These are phyloP conservation scores for Dothideomycetidae sp. DNA, from an alignment of 2,329 filamentous ascomycete genomes.

Conservation along the genomic window DNA sequence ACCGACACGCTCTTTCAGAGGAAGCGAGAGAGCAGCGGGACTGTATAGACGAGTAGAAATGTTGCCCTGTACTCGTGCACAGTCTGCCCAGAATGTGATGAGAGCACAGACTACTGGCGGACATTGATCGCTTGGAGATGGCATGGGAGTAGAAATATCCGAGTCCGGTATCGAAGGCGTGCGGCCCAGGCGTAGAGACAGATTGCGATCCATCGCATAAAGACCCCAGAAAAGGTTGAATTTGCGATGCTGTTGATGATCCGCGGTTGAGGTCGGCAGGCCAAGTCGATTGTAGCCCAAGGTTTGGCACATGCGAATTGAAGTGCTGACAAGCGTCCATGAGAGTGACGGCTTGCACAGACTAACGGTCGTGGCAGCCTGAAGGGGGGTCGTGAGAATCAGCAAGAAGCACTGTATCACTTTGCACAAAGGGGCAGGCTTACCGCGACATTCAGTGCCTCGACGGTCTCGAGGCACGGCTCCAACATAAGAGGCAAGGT, in stretches of 20 bases:
- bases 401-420: too few species aligned
- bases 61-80: neutral
- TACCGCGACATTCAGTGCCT: slow-evolving; percentile 12
- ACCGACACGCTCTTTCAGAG: neutral
- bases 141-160: slow-evolving; percentile 5
- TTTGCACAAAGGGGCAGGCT: neutral
- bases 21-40: neutral
- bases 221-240: slow-evolving; percentile 42
- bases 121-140: neutral
- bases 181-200: slow-evolving; percentile 58
- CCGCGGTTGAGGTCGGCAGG: slow-evolving; percentile 9
- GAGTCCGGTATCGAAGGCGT: slow-evolving; percentile 9
- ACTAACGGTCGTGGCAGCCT: slow-evolving; percentile 50
- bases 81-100: neutral
- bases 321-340: slow-evolving; percentile 48
- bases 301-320: slow-evolving; percentile 46
- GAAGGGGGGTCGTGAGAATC: neutral
- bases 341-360: slow-evolving; percentile 47
- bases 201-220: slow-evolving; percentile 43
- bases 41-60: neutral
- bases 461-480: slow-evolving; percentile 10
- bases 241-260: slow-evolving; percentile 18
- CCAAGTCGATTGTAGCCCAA: slow-evolving; percentile 25
- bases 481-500: slow-evolving; percentile 12
- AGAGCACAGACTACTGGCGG: neutral